phyloP scores from a whole-genome alignment of 169 alveolate species.

The Plasmodium coatneyi region DNA sequence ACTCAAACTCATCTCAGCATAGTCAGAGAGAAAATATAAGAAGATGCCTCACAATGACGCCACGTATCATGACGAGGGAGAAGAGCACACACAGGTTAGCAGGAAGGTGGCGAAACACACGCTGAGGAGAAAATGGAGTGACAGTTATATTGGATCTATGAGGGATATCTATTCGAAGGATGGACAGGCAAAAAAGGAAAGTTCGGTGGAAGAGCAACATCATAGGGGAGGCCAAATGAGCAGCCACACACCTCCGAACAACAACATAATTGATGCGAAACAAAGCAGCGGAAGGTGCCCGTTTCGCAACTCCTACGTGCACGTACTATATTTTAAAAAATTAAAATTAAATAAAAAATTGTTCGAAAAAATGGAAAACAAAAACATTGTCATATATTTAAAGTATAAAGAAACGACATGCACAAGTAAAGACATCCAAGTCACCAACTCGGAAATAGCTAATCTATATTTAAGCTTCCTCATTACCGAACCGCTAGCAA shows the following conservation, averaged over 20 bases:
- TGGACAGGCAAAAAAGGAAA: neutral
- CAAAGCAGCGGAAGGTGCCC: neutral
- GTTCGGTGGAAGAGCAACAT: neutral
- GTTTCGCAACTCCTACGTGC: slow-evolving; percentile 23
- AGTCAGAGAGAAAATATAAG: neutral
- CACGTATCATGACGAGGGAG: neutral
- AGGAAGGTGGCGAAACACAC: neutral
- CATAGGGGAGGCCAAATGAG: neutral
- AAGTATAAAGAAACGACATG: slow-evolving; percentile 62
- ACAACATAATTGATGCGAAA: neutral
- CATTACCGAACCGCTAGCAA: slow-evolving; percentile 37
- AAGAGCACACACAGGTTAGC: neutral
- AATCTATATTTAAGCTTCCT: slow-evolving; percentile 57
- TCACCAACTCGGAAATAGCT: slow-evolving; percentile 31
- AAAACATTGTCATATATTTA: slow-evolving; percentile 55
- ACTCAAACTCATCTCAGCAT: neutral
- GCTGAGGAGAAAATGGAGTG: neutral
- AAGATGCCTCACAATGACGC: neutral
- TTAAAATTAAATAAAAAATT: slow-evolving; percentile 61
- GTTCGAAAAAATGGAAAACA: slow-evolving; percentile 58
- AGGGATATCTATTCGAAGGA: neutral
- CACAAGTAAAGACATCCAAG: slow-evolving; percentile 53
- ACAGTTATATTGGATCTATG: neutral
- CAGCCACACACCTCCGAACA: neutral
- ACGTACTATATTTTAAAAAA: slow-evolving; percentile 51